Percentiles rank a stretch among this genome's conserved stretches.
Conservation (phyloP, 306 rosid species). For the Delonix regia region DNA sequence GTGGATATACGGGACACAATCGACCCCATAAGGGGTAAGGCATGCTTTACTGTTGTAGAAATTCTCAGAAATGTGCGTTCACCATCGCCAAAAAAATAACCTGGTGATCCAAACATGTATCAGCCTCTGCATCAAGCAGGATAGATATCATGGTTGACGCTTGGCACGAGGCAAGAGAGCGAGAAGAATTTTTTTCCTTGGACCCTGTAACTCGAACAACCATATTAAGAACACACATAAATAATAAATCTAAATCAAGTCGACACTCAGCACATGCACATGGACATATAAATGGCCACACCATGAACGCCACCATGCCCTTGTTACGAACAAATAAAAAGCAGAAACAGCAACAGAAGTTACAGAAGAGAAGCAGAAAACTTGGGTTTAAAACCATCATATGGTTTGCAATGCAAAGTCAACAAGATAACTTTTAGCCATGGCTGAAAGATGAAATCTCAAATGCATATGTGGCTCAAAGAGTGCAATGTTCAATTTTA, state of each 20-base stretch:
- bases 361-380: conserved; percentile 19
- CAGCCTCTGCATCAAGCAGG: conserved; percentile 32
- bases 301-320: neutral
- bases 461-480: conserved; percentile 3
- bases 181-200: conserved; percentile 90
- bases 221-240: conserved; percentile 37
- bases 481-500: neutral
- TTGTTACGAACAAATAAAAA: neutral
- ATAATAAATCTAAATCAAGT: neutral
- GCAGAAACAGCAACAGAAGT: neutral
- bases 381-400: conserved; percentile 2
- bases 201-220: conserved; percentile 73
- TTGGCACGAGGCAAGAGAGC: conserved; percentile 71
- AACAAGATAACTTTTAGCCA: conserved; percentile 1
- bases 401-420: conserved; percentile 5
- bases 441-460: conserved; percentile 13
- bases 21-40: conserved; percentile 38
- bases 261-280: conserved; percentile 3
- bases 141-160: conserved; percentile 52
- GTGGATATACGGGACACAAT: conserved; percentile 31
- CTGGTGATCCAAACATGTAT: conserved; percentile 32
- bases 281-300: neutral
- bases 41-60: conserved; percentile 30
- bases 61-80: conserved; percentile 30
- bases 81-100: conserved; percentile 26